Conservation (phyloP, 495 filamentous ascomycete genomes). For the Hypoxylon subgilvum region DNA sequence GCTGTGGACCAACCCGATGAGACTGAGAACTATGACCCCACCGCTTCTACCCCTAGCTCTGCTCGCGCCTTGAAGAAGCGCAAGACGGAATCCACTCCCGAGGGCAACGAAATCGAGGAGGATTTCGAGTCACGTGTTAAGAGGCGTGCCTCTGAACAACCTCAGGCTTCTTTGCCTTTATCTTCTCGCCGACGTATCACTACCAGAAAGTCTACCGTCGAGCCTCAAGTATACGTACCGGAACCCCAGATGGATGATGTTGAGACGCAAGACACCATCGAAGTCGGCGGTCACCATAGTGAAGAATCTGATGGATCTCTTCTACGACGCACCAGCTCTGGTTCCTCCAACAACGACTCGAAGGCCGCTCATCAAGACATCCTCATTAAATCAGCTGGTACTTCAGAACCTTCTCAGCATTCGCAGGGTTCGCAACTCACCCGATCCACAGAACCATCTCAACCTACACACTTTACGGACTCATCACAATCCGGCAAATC, state of each 20-base stretch:
- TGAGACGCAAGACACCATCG: constrained; percentile 57
- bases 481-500: too few species aligned
- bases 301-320: constrained; percentile 33
- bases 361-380: constrained; percentile 1
- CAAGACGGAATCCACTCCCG: constrained; percentile 32
- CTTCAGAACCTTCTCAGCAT: background rate
- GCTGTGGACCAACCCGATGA: constrained; percentile 53
- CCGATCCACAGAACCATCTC: background rate
- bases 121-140: constrained; percentile 41
- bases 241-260: constrained; percentile 46
- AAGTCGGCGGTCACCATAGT: constrained; percentile 49
- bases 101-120: constrained; percentile 36
- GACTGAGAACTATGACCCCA: constrained; percentile 27
- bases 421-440: background rate
- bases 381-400: background rate
- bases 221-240: constrained; percentile 39
- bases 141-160: constrained; percentile 43
- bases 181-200: constrained; percentile 45
- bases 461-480: too few species aligned
- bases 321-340: constrained; percentile 23
- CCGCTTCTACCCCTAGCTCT: constrained; percentile 32
- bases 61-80: constrained; percentile 38
- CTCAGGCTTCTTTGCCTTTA: constrained; percentile 34
- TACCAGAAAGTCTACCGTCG: constrained; percentile 41
- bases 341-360: constrained; percentile 17